A percentile compares a stretch with the other conserved stretches of the same genome.
These are phyloP conservation scores for Backusella circina DNA, from an alignment of 192 early-diverging fungal genomes.

Conservation along the genomic window DNA sequence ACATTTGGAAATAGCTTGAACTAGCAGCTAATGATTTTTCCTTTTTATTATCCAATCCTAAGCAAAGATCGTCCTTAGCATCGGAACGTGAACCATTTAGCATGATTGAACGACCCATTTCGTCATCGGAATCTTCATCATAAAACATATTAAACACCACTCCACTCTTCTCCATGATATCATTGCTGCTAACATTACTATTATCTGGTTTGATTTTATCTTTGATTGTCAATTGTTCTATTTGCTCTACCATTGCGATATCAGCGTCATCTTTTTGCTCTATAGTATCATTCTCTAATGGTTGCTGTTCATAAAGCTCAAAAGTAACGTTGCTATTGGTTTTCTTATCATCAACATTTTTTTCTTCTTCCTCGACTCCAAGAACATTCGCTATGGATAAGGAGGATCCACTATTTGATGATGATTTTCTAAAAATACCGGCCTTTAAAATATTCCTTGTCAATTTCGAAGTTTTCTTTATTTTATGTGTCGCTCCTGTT, in stretches of 20 bases:
- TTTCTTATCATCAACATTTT: neutral
- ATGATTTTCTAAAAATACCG: neutral
- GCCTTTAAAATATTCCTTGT: neutral
- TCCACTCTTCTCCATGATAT: neutral
- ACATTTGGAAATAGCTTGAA: neutral
- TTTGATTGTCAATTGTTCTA: neutral
- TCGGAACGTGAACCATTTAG: neutral
- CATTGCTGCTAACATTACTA: neutral
- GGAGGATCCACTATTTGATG: neutral
- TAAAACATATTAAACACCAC: neutral
- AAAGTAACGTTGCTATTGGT: neutral
- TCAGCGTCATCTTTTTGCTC: too few species aligned
- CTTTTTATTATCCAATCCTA: neutral
- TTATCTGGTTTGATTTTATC: neutral
- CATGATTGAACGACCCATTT: neutral
- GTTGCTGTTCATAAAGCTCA: neutral
- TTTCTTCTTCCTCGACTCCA: neutral
- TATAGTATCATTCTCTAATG: neutral
- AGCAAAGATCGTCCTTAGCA: neutral
- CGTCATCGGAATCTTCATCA: slow-evolving; percentile 2
- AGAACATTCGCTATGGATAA: neutral
- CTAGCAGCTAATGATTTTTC: neutral
- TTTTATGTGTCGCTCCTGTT: neutral
- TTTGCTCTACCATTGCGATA: neutral
- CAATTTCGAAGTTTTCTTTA: neutral